Evolutionary conservation across 352 stramenopile genomes (phyloP), one percentile per base, ranked within the genome.

Genomic region (Pythium apleroticum): DNA sequence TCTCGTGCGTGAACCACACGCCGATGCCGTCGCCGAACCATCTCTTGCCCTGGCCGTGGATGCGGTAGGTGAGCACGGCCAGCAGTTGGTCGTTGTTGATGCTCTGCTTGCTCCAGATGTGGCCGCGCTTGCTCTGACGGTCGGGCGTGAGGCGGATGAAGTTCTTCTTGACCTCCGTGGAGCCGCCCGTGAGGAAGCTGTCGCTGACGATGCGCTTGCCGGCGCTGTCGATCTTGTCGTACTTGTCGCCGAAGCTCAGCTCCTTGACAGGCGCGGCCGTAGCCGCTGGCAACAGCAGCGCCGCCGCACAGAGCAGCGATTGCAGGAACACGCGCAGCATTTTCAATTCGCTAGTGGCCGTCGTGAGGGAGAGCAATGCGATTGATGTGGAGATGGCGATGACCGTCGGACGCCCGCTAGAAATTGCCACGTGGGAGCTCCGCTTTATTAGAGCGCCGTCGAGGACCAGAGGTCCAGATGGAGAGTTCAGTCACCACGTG

Each of bases 11-110:
- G 52, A 93, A 74, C 85, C 85, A 93, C 28, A 93, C 53, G 6
- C 75, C 83, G 46, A 93, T 76, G 43, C 85, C 85, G 52, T 93
- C 85, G 35, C 85, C 85, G 63, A 92, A 93, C 83, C 83, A 92
- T 60, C 81, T 81, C 57, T 88, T 78, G 45, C 81, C 83, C 63
- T 90, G 81, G 12, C 85, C 85, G 56, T 88, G 80, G 65, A 93
- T 92, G 56, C 85, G 81, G 68, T 85, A 93, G 31, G 77, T 86
- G 28, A 92, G 65, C n/a, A 92, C 78, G 6, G 72, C 73, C 41
- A 75, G 67, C 17, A 91, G 67, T 68, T 90, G 73, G 37, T 90
- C 71, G 25, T 57, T 72, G 61, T 77, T 65, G 27, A 92, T 60
- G 28, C 56, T 43, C 10, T 62, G 57, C 59, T 78, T 83, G 65